Conservation (phyloP, 2,329 filamentous ascomycete species). For the Penicillium vulpinum region DNA sequence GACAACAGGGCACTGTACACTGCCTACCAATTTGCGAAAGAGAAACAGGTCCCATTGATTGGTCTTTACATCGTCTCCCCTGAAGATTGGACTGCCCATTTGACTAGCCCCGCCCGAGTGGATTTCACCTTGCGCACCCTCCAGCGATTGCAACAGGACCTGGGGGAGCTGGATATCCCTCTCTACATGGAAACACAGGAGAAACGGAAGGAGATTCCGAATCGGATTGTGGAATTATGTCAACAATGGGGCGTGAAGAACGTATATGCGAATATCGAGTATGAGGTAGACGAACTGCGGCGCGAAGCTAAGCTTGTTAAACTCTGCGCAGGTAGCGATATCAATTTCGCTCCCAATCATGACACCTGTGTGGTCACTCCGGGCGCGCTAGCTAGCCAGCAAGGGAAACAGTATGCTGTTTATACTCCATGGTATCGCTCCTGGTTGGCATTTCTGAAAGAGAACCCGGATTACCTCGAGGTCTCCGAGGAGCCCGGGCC, state of each 20-base stretch:
- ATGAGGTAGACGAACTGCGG: constrained; percentile 85
- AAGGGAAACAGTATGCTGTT: constrained; percentile 78
- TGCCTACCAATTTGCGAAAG: constrained; percentile 66
- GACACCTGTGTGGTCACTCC: constrained; percentile 83
- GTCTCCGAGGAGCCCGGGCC: constrained; percentile 57
- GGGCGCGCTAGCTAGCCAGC: constrained; percentile 64
- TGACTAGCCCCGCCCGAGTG: constrained; percentile 69
- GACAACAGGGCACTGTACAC: constrained; percentile 73
- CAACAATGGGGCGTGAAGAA: constrained; percentile 72
- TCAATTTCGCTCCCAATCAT: constrained; percentile 70
- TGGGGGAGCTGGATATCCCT: constrained; percentile 73
- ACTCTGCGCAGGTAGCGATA: constrained; percentile 60
- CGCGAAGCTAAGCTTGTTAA: constrained; percentile 69
- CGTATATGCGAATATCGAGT: constrained; percentile 81
- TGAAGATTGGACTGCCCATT: constrained; percentile 80
- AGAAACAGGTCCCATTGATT: constrained; percentile 69
- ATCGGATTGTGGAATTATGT: constrained; percentile 64
- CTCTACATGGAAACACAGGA: constrained; percentile 72
- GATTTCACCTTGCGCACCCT: constrained; percentile 80
- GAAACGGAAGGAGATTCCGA: constrained; percentile 62
- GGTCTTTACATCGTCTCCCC: constrained; percentile 78
- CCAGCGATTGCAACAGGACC: constrained; percentile 62
- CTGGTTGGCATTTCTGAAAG: constrained; percentile 73
- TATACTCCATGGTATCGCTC: constrained; percentile 79
- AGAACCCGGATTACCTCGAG: constrained; percentile 66